These are phyloP conservation scores for Lasiodiplodia sp. DNA, from an alignment of 2,329 filamentous ascomycete species.

Conservation along the genomic window DNA sequence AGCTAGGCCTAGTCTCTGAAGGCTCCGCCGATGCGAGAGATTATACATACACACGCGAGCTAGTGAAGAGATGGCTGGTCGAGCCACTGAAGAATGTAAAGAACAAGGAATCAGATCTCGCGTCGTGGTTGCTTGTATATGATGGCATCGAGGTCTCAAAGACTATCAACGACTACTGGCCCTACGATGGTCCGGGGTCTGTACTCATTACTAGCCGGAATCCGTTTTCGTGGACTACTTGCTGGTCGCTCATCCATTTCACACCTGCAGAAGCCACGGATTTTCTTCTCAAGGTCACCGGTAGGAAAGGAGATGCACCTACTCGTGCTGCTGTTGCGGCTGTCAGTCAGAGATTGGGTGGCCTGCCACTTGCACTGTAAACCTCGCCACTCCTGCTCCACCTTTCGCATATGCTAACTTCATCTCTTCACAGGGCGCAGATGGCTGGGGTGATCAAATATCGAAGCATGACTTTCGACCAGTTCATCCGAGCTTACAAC, in stretches of 20 bases:
- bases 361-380: constrained; percentile 34
- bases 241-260: background rate
- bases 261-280: background rate
- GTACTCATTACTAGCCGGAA: constrained; percentile 33
- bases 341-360: constrained; percentile 31
- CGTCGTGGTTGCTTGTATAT: constrained; percentile 33
- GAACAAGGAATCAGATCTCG: background rate
- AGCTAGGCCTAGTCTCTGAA: constrained; percentile 21
- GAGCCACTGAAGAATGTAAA: constrained; percentile 28
- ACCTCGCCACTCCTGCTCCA: background rate
- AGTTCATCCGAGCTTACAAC: constrained; percentile 31
- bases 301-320: background rate
- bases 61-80: constrained; percentile 31
- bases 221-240: background rate
- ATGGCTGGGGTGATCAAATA: constrained; percentile 34
- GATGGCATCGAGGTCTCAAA: constrained; percentile 28
- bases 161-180: constrained; percentile 31
- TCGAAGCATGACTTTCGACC: constrained; percentile 29
- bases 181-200: constrained; percentile 30
- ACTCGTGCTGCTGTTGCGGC: background rate
- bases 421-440: constrained; percentile 27
- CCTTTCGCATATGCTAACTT: background rate
- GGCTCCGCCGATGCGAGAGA: constrained; percentile 31
- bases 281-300: background rate
- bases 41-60: constrained; percentile 12